A percentile compares a stretch with the other conserved stretches of the same genome.
Conservation (phyloP, 2,329 filamentous ascomycete genomes). For the Metarhizium brunneum region DNA sequence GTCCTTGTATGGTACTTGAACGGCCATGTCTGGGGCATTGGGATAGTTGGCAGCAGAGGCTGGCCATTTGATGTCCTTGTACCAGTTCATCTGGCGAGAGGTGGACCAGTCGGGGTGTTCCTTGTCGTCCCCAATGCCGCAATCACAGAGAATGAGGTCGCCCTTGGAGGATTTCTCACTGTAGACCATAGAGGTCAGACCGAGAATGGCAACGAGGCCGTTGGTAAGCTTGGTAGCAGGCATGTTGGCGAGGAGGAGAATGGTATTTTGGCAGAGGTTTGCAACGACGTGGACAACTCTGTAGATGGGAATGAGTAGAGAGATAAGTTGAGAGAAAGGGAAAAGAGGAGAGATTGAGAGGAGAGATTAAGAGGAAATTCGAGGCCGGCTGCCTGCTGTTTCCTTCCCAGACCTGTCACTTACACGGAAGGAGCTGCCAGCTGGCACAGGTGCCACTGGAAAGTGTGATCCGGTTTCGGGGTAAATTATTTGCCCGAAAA, state of each 20-base stretch:
- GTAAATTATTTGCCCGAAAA: neutral
- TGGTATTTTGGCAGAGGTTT: neutral
- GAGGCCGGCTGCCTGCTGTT: neutral
- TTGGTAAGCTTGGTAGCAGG: conserved; percentile 12
- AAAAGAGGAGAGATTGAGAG: neutral
- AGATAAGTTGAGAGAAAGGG: neutral
- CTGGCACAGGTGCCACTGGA: neutral
- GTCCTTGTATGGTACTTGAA: conserved; percentile 28
- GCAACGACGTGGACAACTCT: neutral
- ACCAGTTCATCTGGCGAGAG: conserved; percentile 35
- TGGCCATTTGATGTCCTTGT: conserved; percentile 28
- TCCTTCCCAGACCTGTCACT: neutral
- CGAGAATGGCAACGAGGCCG: conserved; percentile 13
- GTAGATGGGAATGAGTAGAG: neutral
- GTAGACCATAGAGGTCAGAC: conserved; percentile 12
- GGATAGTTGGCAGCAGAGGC: conserved; percentile 24
- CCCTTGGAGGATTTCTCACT: conserved; percentile 21
- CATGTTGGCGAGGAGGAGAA: conserved; percentile 12
- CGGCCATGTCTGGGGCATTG: conserved; percentile 26
- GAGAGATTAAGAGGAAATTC: neutral
- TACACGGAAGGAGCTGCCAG: conserved; percentile 1
- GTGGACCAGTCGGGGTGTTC: conserved; percentile 30
- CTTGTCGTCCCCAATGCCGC: conserved; percentile 32
- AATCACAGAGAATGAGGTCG: conserved; percentile 31
- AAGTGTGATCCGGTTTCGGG: neutral